Base-by-base conservation (phyloP, 345 rosid genomes). In the Camelina neglecta region DNA sequence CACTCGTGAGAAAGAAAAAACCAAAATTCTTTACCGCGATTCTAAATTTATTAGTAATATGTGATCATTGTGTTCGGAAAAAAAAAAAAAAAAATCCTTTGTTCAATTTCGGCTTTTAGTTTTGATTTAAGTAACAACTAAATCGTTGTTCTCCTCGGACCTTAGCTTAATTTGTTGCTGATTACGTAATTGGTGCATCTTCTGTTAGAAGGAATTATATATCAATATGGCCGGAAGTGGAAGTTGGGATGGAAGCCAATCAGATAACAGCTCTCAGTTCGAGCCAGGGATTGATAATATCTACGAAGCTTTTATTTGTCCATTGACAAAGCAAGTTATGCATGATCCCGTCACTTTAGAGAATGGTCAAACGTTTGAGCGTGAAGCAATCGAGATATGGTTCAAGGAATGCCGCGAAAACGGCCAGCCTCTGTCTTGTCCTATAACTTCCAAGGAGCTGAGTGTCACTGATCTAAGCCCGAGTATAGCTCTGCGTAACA, bases 251-350 rank as follows among this genome's bases (percentile, higher is more conserved):
- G 90, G 85, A 77, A 90, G 92, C 80, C 92, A 86, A 62, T 92
- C 97, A 11, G 96, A 92, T 29, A 90, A 84, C 10, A 95, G 96
- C 82, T 71, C 82, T 76, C 80, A 77, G 7, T 86, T 86, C 31
- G 97, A 89, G 72, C 88, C 88, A 70, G 85, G 83, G 74, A 70
- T 88, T 15, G 97, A 92, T 75, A 91, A 92, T 33, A 76, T 92
- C 15, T 95, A 92, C 56, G 99, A 95, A 76, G 75, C 99, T 7
- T 90, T 95, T 79, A 81, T 95, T 60, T 95, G 99, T 82, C 97
- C 97, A 59, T 84, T 95, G 50, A 92, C 99, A 15, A 95, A 92
- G 74, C 85, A 90, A 81, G 87, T 95, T 15, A 95, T 95, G 99
- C 81, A 69, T 0, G 85, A 95, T 69, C 97, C 99, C 12, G 97